Conservation (phyloP, 2,329 filamentous ascomycete species). For the Fusarium sp. region DNA sequence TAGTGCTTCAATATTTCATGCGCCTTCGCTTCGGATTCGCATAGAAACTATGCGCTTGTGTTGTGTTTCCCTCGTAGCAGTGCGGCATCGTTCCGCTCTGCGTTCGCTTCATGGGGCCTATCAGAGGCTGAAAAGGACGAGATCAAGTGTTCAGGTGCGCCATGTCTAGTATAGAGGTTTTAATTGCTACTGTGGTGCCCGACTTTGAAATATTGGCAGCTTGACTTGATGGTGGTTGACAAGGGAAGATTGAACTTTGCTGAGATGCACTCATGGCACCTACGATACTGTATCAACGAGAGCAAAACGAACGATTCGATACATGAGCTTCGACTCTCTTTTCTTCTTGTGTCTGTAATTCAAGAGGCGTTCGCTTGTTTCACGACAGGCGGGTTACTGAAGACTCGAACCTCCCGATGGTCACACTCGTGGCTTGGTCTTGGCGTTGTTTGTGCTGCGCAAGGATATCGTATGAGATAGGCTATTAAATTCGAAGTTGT, state of each 20-base stretch:
- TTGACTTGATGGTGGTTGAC: not conserved
- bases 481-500: not conserved
- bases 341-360: not conserved
- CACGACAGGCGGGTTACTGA: not conserved
- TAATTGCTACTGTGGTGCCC: not conserved
- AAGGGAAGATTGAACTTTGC: not conserved
- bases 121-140: slow-evolving; percentile 15
- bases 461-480: not conserved
- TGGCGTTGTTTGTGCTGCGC: slow-evolving; percentile 1
- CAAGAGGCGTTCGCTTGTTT: not conserved
- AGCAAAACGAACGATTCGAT: not conserved
- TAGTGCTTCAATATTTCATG: slow-evolving; percentile 22
- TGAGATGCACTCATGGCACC: not conserved
- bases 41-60: not conserved
- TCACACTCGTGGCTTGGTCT: slow-evolving; percentile 1
- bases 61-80: slow-evolving; percentile 1
- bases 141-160: not conserved
- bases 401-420: slow-evolving; percentile 14
- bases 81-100: slow-evolving; percentile 32
- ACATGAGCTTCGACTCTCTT: not conserved
- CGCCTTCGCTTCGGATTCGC: slow-evolving; percentile 29
- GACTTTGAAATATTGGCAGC: not conserved
- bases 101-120: slow-evolving; percentile 34
- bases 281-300: slow-evolving; percentile 8
- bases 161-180: not conserved